Conservation (phyloP, 2,329 filamentous ascomycete genomes). For the Trichoderma sp. region DNA sequence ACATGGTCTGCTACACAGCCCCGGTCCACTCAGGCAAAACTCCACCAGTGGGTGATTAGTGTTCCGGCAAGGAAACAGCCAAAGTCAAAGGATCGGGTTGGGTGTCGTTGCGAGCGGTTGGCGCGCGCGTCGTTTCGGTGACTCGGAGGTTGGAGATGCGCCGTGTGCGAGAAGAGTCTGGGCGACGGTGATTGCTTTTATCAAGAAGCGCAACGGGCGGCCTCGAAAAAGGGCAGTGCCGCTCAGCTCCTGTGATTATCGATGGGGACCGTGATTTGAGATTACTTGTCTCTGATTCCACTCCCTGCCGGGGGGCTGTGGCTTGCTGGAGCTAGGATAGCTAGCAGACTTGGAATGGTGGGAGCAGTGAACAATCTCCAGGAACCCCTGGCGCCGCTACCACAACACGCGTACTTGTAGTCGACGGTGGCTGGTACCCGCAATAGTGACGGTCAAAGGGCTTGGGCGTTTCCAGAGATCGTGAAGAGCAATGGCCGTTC, state of each 20-base stretch:
- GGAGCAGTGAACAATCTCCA: conserved; percentile 4
- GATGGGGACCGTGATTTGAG: neutral
- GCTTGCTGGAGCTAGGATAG: conserved; percentile 3
- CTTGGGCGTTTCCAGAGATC: neutral
- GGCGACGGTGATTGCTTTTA: neutral
- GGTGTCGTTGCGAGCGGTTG: neutral
- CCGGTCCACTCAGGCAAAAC: conserved; percentile 16
- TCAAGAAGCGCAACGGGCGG: neutral
- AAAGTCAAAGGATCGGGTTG: conserved; percentile 1
- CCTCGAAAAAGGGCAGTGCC: conserved; percentile 6
- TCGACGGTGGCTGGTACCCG: neutral
- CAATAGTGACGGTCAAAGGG: neutral
- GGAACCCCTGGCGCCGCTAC: conserved; percentile 9
- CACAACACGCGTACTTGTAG: conserved; percentile 19
- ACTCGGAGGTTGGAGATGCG: neutral
- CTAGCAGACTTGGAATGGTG: neutral
- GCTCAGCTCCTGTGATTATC: neutral
- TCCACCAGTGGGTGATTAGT: conserved; percentile 23
- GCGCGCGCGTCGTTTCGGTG: conserved; percentile 19
- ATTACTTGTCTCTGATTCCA: conserved; percentile 8
- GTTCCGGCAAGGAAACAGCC: neutral
- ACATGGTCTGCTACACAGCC: conserved; percentile 20
- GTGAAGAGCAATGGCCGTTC: neutral
- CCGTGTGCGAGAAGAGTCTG: neutral
- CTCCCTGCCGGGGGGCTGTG: conserved; percentile 18